Conservation (phyloP, 352 stramenopile species). For the Phytopythium kandeliae region DNA sequence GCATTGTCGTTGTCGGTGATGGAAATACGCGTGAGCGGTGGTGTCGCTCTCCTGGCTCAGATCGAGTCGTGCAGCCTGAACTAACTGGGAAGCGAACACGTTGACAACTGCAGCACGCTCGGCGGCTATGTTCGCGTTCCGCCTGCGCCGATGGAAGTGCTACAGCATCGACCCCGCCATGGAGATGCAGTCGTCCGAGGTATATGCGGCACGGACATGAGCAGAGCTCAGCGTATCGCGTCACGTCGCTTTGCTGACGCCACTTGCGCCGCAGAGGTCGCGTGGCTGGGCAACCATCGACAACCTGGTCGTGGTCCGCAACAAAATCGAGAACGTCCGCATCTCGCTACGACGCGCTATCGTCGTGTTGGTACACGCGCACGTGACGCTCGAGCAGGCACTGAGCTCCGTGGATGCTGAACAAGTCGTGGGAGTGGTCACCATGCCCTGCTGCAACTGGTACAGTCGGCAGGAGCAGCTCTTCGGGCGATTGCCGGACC, state of each 20-base stretch:
- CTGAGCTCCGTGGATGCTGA: slow-evolving; percentile 59
- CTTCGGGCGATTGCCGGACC: slow-evolving; percentile 39
- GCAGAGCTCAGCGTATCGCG: no score
- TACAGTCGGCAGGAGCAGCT: slow-evolving; percentile 63
- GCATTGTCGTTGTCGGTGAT: slow-evolving; percentile 74
- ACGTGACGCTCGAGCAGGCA: slow-evolving; percentile 72
- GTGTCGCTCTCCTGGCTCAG: slow-evolving; percentile 4
- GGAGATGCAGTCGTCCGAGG: slow-evolving; percentile 45
- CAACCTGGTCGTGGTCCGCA: slow-evolving; percentile 72
- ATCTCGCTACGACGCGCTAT: slow-evolving; percentile 53
- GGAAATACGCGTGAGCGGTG: slow-evolving; percentile 76
- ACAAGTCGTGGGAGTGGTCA: slow-evolving; percentile 54
- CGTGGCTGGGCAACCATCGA: slow-evolving; percentile 39
- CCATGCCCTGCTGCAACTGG: slow-evolving; percentile 82
- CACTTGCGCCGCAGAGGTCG: slow-evolving; percentile 19
- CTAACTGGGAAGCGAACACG: no score
- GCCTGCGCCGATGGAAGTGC: slow-evolving; percentile 65
- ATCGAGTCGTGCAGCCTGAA: no score
- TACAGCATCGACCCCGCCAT: slow-evolving; percentile 79
- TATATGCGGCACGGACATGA: no score
- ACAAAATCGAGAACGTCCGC: slow-evolving; percentile 82
- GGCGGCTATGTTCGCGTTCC: slow-evolving; percentile 72
- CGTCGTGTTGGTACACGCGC: slow-evolving; percentile 71
- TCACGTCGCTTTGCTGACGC: no score
- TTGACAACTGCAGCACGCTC: slow-evolving; percentile 52